Evolutionary conservation across 1,139 yeast genomes (phyloP), one percentile per base, ranked within the genome.

Genomic region (Candida sanyaensis): DNA sequence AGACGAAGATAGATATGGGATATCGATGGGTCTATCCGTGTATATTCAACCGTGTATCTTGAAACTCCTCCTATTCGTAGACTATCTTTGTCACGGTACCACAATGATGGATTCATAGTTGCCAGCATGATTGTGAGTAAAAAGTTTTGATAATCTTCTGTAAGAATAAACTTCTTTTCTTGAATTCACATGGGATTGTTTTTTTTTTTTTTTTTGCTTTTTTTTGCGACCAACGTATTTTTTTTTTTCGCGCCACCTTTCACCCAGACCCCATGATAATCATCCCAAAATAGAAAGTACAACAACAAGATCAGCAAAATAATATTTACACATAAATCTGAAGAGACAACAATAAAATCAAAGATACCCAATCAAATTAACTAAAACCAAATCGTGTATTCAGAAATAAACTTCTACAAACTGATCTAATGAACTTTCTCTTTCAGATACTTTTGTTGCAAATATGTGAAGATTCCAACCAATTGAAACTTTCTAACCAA

Each of bases 401-500:
- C 11, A 37, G 23, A 24, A 9, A 37, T 4, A 6, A 6, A n/a
- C 5, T 26, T 31, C 7, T 26, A 37, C 10, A 37, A 7, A 6
- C 28, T 4, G 10, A 37, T 9, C 38, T 41, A 41, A n/a, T 41
- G 13, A 4, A 8, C n/a, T 12, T 41, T 41, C 13, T 41, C 43
- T 12, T 32, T 41, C 31, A 61, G 41, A 50, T 64, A 69, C 50
- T 64, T 68, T 23, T 51, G 50, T 10, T 46, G 42, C 43, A 73
- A 55, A 8, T 45, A 42, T 6, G 46, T 49, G 46, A 60, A 73
- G 6, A 71, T 67, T 1, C 49, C 60, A 21, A 43, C 55, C 53
- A 86, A 64, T 46, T 74, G 74, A 62, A 86, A 86, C 60, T 75
- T 78, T 30, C 68, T 62, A 38, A 72, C 61, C 21, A 86, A 64